Percentiles rank a stretch among this genome's conserved stretches.
Evolutionary conservation across 2,329 filamentous ascomycete genomes (phyloP).

Genomic region (Macroventuria anomochaeta): DNA sequence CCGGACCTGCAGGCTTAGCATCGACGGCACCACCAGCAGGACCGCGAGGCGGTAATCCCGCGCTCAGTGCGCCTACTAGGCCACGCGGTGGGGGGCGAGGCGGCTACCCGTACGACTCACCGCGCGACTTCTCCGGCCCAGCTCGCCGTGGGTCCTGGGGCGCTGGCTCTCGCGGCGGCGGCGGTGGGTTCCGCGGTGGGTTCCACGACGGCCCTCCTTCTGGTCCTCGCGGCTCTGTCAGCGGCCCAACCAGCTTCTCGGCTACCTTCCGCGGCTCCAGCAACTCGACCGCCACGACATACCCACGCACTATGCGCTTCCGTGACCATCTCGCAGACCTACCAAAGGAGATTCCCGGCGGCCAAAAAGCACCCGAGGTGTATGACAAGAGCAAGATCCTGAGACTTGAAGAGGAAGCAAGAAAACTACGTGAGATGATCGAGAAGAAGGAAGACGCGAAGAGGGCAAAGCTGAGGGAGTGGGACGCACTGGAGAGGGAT

Average conservation of each 20-base stretch:
- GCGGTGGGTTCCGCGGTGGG: slow-evolving; percentile 32
- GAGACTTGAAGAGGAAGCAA: slow-evolving; percentile 57
- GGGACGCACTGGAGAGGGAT: slow-evolving; percentile 55
- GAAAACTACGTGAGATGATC: slow-evolving; percentile 53
- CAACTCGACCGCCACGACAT: slow-evolving; percentile 54
- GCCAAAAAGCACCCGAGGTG: slow-evolving; percentile 52
- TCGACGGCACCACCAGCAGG: slow-evolving; percentile 44
- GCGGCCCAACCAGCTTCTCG: slow-evolving; percentile 39
- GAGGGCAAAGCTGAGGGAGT: slow-evolving; percentile 53
- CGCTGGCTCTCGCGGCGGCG: slow-evolving; percentile 42
- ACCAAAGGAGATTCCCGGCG: slow-evolving; percentile 54
- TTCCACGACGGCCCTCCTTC: slow-evolving; percentile 39
- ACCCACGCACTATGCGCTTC: slow-evolving; percentile 57
- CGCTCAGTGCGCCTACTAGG: slow-evolving; percentile 50
- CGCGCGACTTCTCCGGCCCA: slow-evolving; percentile 42
- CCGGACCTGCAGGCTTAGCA: slow-evolving; percentile 44
- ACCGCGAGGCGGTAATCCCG: slow-evolving; percentile 45
- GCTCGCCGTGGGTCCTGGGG: slow-evolving; percentile 48
- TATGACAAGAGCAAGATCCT: slow-evolving; percentile 53
- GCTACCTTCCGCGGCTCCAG: slow-evolving; percentile 51
- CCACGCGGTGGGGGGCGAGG: slow-evolving; percentile 51
- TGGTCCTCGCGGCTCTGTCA: slow-evolving; percentile 41
- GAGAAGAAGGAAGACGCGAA: slow-evolving; percentile 56
- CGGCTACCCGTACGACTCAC: slow-evolving; percentile 49
- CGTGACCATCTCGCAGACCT: slow-evolving; percentile 52